Base-by-base conservation (phyloP, 176 grass and related monocot genomes). In the Stipa capillata region DNA sequence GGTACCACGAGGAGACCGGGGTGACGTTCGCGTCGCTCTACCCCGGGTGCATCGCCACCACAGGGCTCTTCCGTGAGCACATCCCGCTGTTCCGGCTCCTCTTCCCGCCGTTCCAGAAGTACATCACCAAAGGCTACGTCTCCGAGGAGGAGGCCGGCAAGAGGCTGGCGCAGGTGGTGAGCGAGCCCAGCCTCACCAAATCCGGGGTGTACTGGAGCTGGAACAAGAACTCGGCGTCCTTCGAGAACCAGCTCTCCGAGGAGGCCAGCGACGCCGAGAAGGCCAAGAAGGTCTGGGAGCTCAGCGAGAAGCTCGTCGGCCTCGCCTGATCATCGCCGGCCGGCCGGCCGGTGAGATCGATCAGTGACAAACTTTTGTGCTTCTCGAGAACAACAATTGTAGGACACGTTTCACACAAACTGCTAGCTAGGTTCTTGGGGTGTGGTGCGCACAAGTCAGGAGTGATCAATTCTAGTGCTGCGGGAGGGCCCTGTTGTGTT, bases 121-220 rank as follows among this genome's bases (percentile, higher is more conserved):
- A 93, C 79, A 86, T 98, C 87, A 98, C 96, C 61, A 98, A 98
- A 61, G 96, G 96, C 0, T 98, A 87, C 40, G 92, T 98, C 16
- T 98, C 96, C 11, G 96, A 98, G 83, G 90, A 94, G 10, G 96
- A 98, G 78, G 85, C 92, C n/a, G 96, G 96, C 33, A 92, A 98
- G 83, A 85, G 96, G 36, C 84, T 98, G 68, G 92, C 92, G 36
- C 96, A 98, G 96, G 96, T 94, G 54, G 96, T 93, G 1, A 93
- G 90, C 53, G 92, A 94, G 52, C 92, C 90, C 42, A 98, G 96
- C 85, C 78, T 98, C 21, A 94, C 90, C 7, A 98, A 98, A 65
- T 98, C 96, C 10, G 90, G 92, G 9, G 92, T 98, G 0, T 98
- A 98, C 77, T 98, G 96, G 92, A 98, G 96, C 92, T 98, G 96